Evolutionary conservation across 2,329 filamentous ascomycete species (phyloP), one percentile per base, ranked within the genome.

Genomic region (Aspergillus brunneoviolaceus): DNA sequence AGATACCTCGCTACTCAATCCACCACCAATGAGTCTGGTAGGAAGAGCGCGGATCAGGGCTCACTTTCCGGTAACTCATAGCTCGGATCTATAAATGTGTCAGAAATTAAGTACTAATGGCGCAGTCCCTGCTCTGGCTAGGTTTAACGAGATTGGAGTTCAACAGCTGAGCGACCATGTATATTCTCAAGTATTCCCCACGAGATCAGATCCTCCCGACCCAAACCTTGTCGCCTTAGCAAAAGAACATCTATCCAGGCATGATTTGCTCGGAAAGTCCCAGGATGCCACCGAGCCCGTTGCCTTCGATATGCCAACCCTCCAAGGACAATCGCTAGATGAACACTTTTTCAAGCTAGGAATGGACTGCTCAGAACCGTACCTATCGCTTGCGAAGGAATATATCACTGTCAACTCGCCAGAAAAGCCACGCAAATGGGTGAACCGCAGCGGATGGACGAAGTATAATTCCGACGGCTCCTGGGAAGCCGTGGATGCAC

Each of bases 331-430:
- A 31, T 91, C 89, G 0, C 81, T 99, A 11, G 95, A 99, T 74
- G 93, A 98, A 73, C 96, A 99, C 77, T 99, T 99, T 71, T 83
- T 92, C 78, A 92, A 87, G 72, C 84, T 99, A 10, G 96, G 94
- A 25, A 83, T 89, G 73, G 92, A 97, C 73, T 88, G 89, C 49
- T 91, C 92, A 4, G 91, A 97, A 67, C 94, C 95, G 0, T 97
- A 90, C 69, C 76, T 98, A 49, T 81, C 80, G 5, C 79, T 87
- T 63, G 90, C 94, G 1, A 95, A 91, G 71, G 79, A 87, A 42
- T 96, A 96, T 71, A 85, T 90, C 0, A 79, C 79, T 63, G 82
- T 80, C 0, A 83, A 84, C 54, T 79, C 84, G 27, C 86, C 86
- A 0, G 82, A 72, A 74, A 85, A 77, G 74, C 89, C 77, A 77